These are phyloP conservation scores for Pseudognaphalium luteoalbum DNA, from an alignment of 129 eudicot genomes.

Conservation along the genomic window DNA sequence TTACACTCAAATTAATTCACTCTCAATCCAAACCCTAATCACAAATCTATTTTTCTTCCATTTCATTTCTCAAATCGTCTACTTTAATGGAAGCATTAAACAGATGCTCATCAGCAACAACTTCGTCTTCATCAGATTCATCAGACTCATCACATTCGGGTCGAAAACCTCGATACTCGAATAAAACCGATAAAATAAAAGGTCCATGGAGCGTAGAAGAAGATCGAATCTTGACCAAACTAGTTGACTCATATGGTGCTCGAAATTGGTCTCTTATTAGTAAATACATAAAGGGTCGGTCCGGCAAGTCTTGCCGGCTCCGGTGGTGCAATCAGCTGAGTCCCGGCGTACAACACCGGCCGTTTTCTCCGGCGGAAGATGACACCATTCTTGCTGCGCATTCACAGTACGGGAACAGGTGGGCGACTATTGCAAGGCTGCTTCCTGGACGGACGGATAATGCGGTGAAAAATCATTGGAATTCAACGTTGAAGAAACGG, in stretches of 20 bases:
- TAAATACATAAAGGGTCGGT: conserved; percentile 68
- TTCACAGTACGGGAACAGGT: conserved; percentile 62
- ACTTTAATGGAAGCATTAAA: conserved; percentile 57
- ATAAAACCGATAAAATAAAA: conserved; percentile 49
- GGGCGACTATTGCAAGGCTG: conserved; percentile 83
- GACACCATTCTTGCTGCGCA: conserved; percentile 62
- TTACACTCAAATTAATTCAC: conserved; percentile 9
- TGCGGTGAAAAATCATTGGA: conserved; percentile 91
- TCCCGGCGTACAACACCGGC: conserved; percentile 72
- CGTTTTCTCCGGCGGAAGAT: conserved; percentile 66
- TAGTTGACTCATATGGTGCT: conserved; percentile 65
- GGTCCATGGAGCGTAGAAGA: conserved; percentile 94
- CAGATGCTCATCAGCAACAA: conserved; percentile 45
- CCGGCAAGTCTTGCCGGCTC: conserved; percentile 78
- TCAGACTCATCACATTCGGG: conserved; percentile 44
- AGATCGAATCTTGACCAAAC: conserved; percentile 59
- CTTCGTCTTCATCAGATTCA: conserved; percentile 51
- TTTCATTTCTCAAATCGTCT: no score
- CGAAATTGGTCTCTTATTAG: conserved; percentile 82
- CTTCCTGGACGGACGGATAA: conserved; percentile 82
- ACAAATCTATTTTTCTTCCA: neutral
- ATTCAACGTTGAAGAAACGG: conserved; percentile 55
- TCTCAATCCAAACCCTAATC: neutral
- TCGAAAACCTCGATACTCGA: conserved; percentile 17
- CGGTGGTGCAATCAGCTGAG: conserved; percentile 93